These are phyloP conservation scores for Mangifera indica DNA, from an alignment of 345 rosid species.

Conservation along the genomic window DNA sequence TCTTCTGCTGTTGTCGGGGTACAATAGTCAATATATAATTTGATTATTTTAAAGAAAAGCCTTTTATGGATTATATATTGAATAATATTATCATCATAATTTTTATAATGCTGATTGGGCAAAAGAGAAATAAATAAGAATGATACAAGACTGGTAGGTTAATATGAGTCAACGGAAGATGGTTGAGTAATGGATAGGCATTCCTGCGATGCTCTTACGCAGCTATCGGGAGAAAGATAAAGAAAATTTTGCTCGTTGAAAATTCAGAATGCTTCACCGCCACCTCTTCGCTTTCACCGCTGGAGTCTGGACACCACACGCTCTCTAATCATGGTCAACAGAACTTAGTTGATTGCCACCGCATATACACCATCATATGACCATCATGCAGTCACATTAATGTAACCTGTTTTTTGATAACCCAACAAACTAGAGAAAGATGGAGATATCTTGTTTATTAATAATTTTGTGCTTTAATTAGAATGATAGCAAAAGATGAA, in stretches of 20 bases:
- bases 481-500: too few relatives aligned
- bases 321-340: background rate
- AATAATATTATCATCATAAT: too few relatives aligned
- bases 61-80: background rate
- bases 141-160: background rate
- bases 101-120: too few relatives aligned
- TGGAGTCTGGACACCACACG: background rate
- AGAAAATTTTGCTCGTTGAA: background rate
- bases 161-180: background rate
- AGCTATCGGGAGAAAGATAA: background rate
- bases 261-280: background rate
- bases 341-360: background rate
- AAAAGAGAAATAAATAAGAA: too few relatives aligned
- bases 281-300: background rate
- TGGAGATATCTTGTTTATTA: too few relatives aligned
- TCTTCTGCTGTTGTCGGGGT: background rate
- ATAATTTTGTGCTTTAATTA: too few relatives aligned
- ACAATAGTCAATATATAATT: background rate
- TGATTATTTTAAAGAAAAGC: background rate
- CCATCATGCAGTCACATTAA: background rate
- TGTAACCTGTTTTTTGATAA: background rate
- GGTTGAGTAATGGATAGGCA: slow-evolving; percentile 13
- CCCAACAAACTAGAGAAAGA: too few relatives aligned
- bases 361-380: background rate
- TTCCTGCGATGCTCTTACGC: slow-evolving; percentile 4